A percentile compares a stretch with the other conserved stretches of the same genome.
These are phyloP conservation scores for Penicillium pancosmium DNA, from an alignment of 495 filamentous ascomycete genomes.

Conservation along the genomic window DNA sequence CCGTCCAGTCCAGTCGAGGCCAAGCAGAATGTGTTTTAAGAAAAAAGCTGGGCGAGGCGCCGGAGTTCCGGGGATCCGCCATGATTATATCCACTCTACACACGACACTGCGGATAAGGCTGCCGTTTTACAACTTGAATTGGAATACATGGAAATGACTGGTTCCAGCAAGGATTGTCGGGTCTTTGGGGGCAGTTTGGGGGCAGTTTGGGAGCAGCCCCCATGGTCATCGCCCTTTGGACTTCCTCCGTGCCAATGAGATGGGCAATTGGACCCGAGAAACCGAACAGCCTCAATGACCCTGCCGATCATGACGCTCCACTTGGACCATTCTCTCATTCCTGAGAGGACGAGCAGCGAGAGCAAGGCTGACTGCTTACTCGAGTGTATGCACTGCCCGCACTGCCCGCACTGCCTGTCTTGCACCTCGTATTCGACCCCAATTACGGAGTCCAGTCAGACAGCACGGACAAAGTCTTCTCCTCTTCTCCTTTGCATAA, in stretches of 20 bases:
- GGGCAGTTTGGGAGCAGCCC: not conserved
- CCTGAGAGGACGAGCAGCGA: not conserved
- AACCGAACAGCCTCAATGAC: slow-evolving; percentile 8
- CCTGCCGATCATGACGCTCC: slow-evolving; percentile 3
- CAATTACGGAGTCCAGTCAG: not conserved
- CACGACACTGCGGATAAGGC: not conserved
- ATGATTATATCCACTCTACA: not conserved
- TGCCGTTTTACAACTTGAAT: not conserved
- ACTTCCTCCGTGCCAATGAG: not conserved
- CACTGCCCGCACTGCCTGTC: too few relatives aligned
- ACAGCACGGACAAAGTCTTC: not conserved
- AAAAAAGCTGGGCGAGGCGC: not conserved
- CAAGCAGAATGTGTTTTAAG: not conserved
- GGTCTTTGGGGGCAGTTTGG: not conserved
- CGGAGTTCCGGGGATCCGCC: slow-evolving; percentile 1
- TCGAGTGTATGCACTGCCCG: too few relatives aligned
- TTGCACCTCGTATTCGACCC: not conserved
- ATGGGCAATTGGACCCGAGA: not conserved
- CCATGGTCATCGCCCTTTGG: not conserved
- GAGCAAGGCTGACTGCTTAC: too few relatives aligned
- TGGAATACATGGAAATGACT: not conserved
- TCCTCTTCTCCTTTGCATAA: too few relatives aligned
- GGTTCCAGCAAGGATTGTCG: not conserved
- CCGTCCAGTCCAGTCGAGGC: not conserved
- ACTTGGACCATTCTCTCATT: not conserved